These are phyloP conservation scores for Arthroderma sp. DNA, from an alignment of 2,329 filamentous ascomycete genomes.

Conservation along the genomic window DNA sequence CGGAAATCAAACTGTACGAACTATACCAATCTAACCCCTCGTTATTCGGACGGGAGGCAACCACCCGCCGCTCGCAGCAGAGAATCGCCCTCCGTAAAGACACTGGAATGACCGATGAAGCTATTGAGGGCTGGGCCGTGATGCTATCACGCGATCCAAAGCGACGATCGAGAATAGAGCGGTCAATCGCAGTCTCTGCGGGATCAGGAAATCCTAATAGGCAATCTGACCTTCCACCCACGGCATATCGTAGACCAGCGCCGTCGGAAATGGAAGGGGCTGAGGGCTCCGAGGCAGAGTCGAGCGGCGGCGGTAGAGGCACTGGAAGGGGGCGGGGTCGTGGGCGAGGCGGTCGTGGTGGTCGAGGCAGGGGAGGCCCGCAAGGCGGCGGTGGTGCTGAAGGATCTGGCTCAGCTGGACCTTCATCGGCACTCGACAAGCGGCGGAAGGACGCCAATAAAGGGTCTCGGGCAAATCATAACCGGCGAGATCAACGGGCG, in stretches of 20 bases:
- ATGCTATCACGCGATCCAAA: constrained; percentile 67
- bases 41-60: constrained; percentile 58
- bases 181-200: constrained; percentile 51
- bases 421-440: constrained; percentile 56
- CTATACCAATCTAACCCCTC: constrained; percentile 53
- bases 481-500: constrained; percentile 57
- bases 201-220: constrained; percentile 29
- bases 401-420: constrained; percentile 40
- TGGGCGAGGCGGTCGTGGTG: constrained; percentile 37
- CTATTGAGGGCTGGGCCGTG: constrained; percentile 84
- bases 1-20: constrained; percentile 59
- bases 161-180: constrained; percentile 56
- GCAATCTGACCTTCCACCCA: constrained; percentile 52
- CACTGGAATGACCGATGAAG: constrained; percentile 84
- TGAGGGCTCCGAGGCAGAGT: constrained; percentile 7
- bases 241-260: constrained; percentile 44
- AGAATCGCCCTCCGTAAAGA: constrained; percentile 55
- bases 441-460: constrained; percentile 73
- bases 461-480: constrained; percentile 71
- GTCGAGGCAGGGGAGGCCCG: constrained; percentile 45
- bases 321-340: constrained; percentile 37
- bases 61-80: constrained; percentile 51
- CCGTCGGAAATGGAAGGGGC: constrained; percentile 7
- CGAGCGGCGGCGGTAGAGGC: constrained; percentile 25
- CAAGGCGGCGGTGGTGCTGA: not conserved